A percentile compares a stretch with the other conserved stretches of the same genome.
Conservation (phyloP, 768 basidiomycete species). For the Tulasnella sp. region DNA sequence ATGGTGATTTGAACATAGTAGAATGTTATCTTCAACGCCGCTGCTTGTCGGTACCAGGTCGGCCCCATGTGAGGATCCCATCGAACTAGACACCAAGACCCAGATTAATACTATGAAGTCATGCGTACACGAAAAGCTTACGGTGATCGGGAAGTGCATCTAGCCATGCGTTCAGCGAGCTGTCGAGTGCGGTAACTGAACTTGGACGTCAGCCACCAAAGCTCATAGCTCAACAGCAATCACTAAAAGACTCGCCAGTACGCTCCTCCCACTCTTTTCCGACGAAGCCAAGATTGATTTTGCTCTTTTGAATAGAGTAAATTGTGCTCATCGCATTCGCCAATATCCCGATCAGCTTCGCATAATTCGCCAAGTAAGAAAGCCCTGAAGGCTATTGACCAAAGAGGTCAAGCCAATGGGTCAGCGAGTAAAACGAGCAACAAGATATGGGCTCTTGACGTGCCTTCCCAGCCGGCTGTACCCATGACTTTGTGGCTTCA, state of each 20-base stretch:
- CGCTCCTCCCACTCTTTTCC: slow-evolving; percentile 41
- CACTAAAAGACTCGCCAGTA: neutral
- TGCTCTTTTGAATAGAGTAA: slow-evolving; percentile 63
- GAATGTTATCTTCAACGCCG: slow-evolving; percentile 45
- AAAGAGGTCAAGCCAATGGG: neutral
- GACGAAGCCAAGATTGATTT: slow-evolving; percentile 39
- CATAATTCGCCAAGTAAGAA: no score
- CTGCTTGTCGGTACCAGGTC: slow-evolving; percentile 47
- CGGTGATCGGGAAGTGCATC: slow-evolving; percentile 59
- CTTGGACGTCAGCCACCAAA: neutral
- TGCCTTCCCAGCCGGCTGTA: slow-evolving; percentile 45
- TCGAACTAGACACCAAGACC: slow-evolving; percentile 31
- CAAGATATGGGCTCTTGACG: neutral
- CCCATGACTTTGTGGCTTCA: slow-evolving; percentile 42
- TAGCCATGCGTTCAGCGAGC: slow-evolving; percentile 60
- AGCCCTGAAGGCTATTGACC: slow-evolving; percentile 21
- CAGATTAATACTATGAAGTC: neutral
- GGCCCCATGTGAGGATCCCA: slow-evolving; percentile 46
- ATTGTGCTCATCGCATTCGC: slow-evolving; percentile 50
- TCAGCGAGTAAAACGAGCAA: neutral
- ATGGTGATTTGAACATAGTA: slow-evolving; percentile 60
- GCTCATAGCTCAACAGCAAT: neutral
- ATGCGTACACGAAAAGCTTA: slow-evolving; percentile 22
- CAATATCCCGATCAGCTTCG: slow-evolving; percentile 42
- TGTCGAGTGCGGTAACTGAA: slow-evolving; percentile 50